phyloP scores from a whole-genome alignment of 495 filamentous ascomycete genomes.

The Penicillium mononematosum region DNA sequence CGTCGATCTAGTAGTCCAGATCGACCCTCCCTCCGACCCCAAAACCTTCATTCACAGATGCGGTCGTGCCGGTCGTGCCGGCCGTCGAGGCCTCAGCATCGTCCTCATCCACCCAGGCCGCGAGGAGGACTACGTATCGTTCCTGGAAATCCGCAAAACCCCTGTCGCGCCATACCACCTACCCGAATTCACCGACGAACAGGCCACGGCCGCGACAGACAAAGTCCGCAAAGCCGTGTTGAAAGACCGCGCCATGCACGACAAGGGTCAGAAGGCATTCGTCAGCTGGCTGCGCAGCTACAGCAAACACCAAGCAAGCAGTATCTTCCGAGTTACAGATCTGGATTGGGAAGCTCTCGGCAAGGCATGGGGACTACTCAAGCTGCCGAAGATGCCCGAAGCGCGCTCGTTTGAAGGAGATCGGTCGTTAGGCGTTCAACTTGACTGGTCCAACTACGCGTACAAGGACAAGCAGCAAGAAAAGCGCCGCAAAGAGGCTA shows the following conservation, averaged over 20 bases:
- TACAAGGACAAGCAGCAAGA: conserved; percentile 82
- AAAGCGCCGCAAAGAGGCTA: conserved; percentile 58
- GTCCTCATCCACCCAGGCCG: conserved; percentile 77
- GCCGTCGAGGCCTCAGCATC: conserved; percentile 79
- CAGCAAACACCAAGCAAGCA: conserved; percentile 83
- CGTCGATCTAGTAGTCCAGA: conserved; percentile 89
- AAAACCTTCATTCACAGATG: conserved; percentile 95
- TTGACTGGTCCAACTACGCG: conserved; percentile 60
- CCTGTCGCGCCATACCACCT: conserved; percentile 65
- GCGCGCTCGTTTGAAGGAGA: conserved; percentile 66
- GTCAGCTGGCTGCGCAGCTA: conserved; percentile 91
- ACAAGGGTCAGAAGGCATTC: conserved; percentile 85
- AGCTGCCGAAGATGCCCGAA: conserved; percentile 94
- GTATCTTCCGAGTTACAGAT: conserved; percentile 83
- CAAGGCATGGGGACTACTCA: conserved; percentile 77
- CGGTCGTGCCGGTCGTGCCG: conserved; percentile 87
- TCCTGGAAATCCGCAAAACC: conserved; percentile 85
- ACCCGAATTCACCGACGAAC: conserved; percentile 51
- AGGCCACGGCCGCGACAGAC: conserved; percentile 51
- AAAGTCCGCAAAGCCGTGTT: conserved; percentile 61
- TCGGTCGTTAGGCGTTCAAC: conserved; percentile 56
- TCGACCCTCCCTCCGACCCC: conserved; percentile 88
- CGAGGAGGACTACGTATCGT: conserved; percentile 86
- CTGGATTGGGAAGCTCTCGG: conserved; percentile 82
- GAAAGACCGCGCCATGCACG: conserved; percentile 77